Percentiles rank a stretch among this genome's conserved stretches.
Evolutionary conservation across 169 alveolate species (phyloP).

Genomic region (Eimeria maxima): DNA sequence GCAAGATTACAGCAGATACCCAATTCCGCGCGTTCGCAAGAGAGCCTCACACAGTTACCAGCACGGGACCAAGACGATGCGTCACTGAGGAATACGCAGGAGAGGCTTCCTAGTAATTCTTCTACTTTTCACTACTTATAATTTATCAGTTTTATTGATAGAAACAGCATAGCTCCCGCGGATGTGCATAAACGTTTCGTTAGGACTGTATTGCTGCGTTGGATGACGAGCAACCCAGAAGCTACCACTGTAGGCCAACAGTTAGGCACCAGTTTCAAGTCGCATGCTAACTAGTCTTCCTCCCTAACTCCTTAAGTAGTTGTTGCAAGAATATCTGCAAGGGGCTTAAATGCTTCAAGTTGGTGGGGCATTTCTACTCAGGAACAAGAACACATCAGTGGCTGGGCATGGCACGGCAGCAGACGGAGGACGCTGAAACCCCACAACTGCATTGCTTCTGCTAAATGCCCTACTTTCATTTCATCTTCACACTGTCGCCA

Average conservation of each 20-base stretch:
- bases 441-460: constrained; percentile 6
- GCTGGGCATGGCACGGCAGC: background rate
- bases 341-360: background rate
- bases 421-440: background rate
- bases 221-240: constrained; percentile 42
- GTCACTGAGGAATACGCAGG: constrained; percentile 2
- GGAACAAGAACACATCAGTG: background rate
- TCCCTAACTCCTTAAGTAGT: background rate
- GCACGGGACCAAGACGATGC: constrained; percentile 17
- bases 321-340: background rate
- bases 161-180: background rate
- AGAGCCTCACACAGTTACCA: constrained; percentile 6
- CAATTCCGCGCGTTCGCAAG: constrained; percentile 18
- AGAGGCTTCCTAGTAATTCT: background rate
- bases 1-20: background rate
- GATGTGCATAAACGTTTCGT: constrained; percentile 1
- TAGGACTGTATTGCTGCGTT: constrained; percentile 21
- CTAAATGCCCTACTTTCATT: background rate
- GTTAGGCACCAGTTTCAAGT: background rate
- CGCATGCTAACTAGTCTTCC: background rate
- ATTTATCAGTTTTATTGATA: too few species aligned
- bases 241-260: constrained; percentile 32
- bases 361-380: background rate
- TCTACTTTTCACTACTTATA: background rate
- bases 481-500: background rate